These are phyloP conservation scores for Oryza brachyantha DNA, from an alignment of 176 grass and related monocot species.

Conservation along the genomic window DNA sequence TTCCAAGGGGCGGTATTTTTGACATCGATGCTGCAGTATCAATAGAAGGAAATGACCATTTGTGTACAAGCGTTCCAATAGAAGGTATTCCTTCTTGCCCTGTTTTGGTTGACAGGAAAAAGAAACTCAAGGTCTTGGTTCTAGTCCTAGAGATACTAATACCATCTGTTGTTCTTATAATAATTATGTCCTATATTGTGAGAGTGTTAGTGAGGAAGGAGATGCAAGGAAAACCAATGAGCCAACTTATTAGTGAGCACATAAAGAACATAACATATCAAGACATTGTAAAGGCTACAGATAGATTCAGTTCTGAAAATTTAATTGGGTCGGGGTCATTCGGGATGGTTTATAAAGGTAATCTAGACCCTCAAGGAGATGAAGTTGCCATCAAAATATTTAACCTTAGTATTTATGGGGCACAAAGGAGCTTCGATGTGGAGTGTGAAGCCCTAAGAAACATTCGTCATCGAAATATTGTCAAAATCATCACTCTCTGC, in stretches of 20 bases:
- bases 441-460: constrained; percentile 58
- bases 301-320: constrained; percentile 37
- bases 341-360: constrained; percentile 52
- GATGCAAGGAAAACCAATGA: not conserved
- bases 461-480: constrained; percentile 47
- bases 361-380: not conserved
- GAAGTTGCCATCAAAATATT: constrained; percentile 57
- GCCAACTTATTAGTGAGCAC: not conserved
- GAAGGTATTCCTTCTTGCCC: constrained; percentile 15
- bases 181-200: not conserved
- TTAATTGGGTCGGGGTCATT: constrained; percentile 47
- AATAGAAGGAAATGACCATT: constrained; percentile 37
- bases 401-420: constrained; percentile 30
- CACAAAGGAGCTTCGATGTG: constrained; percentile 40
- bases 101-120: not conserved
- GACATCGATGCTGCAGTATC: not conserved
- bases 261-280: constrained; percentile 20
- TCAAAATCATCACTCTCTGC: constrained; percentile 53
- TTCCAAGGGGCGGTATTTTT: constrained; percentile 24
- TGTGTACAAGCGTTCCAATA: constrained; percentile 21
- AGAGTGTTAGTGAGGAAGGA: not conserved
- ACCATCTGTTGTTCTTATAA: not conserved
- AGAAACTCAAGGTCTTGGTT: not conserved
- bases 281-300: constrained; percentile 33
- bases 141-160: not conserved